A percentile compares a stretch with the other conserved stretches of the same genome.
Conservation (phyloP, 1,284 basidiomycete species). For the Inonotus obliquus region DNA sequence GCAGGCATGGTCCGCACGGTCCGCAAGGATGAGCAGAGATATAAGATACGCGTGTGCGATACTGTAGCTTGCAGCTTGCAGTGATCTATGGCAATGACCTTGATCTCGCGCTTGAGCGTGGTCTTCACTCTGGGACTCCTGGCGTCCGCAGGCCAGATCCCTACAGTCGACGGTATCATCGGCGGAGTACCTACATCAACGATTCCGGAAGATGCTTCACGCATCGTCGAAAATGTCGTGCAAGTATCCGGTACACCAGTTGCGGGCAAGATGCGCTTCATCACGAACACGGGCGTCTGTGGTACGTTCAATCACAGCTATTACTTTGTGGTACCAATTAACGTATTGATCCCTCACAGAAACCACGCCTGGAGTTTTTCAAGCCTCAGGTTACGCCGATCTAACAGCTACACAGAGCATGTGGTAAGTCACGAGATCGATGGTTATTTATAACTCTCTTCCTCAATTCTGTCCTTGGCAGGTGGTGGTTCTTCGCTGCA, state of each 20-base stretch:
- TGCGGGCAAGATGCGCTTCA: constrained; percentile 20
- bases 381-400: constrained; percentile 60
- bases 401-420: constrained; percentile 47
- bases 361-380: constrained; percentile 51
- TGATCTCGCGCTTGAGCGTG: background rate
- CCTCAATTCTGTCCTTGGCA: constrained; percentile 24
- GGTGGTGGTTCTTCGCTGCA: constrained; percentile 69
- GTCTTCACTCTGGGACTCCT: constrained; percentile 2
- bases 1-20: background rate
- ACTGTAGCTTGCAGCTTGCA: background rate
- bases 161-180: constrained; percentile 12
- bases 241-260: constrained; percentile 14
- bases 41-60: background rate
- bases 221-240: constrained; percentile 5
- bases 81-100: background rate
- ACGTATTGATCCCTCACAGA: constrained; percentile 30
- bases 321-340: background rate
- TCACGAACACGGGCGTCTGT: constrained; percentile 22
- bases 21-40: background rate
- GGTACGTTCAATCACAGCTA: constrained; percentile 15
- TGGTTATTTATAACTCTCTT: constrained; percentile 4
- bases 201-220: background rate
- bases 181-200: constrained; percentile 15
- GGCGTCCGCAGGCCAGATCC: constrained; percentile 14
- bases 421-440: constrained; percentile 36